Base-by-base conservation (phyloP, 768 basidiomycete species). In the Hortiboletus campestris region DNA sequence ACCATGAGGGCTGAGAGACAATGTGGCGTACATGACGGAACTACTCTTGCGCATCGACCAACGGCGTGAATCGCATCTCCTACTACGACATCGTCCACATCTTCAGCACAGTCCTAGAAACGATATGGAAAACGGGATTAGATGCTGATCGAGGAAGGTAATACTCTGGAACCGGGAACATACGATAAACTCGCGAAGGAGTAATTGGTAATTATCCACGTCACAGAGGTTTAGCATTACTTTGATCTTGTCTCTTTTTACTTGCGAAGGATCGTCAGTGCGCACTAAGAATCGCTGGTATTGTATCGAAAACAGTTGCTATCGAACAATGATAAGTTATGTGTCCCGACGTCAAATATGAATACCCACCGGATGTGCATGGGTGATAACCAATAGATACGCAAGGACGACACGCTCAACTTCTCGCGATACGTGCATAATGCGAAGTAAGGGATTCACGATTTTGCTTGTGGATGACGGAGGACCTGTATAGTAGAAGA, bases 101-200 rank as follows among this genome's bases (percentile, higher is more conserved):
- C 90, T n/a, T 90, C 86, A 1, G 86, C 80, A 63, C 88, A 95
- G 57, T 90, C 86, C 94, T 97, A 58, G 38, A 35, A 41, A 38
- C 8, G 51, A 25, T 13, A 49, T 10, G 25, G 17, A 35, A 40
- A 44, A 22, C 17, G 36, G 19, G 10, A 36, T 56, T 42, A 51
- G 48, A 45, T 10, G 12, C 19, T n/a, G 19, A 29, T 34, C 6
- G 3, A 34, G 22, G 38, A 46, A 48, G 16, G 12, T 16, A 16
- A 34, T 16, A 34, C 17, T 39, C 34, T 29, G 57, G 19, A 25
- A 50, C 16, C 14, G 45, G 40, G 42, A 44, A 76, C 88, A 53
- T 54, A 96, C 95, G 58, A 89, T 84, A 60, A 97, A 86, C 67
- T 99, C 97, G 22, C 85, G 78, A 59, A 98, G 73, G 11, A 96